phyloP scores from a whole-genome alignment of 2,329 filamentous ascomycete genomes.

The Ceratocystis ficicola region DNA sequence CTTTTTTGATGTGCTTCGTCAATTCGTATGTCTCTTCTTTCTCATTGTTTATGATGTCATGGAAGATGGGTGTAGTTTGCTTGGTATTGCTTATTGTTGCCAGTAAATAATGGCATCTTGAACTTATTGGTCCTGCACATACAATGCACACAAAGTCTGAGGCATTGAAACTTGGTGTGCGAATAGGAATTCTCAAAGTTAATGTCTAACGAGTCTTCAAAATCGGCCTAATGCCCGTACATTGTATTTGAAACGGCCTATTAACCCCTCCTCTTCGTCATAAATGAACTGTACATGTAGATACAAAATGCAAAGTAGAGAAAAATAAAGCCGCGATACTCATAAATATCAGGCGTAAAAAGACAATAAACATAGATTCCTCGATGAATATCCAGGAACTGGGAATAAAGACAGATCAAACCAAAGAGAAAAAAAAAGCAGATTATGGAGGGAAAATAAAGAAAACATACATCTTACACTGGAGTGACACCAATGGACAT shows the following conservation, averaged over 20 bases:
- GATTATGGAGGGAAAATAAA: background rate
- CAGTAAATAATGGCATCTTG: no score
- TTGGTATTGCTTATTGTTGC: no score
- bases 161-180: no score
- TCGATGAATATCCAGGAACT: background rate
- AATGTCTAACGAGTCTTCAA: background rate
- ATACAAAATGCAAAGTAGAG: background rate
- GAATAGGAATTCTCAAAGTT: background rate
- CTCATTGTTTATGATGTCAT: no score
- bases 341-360: background rate
- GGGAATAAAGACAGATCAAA: background rate
- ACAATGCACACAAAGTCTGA: no score
- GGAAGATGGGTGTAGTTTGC: no score
- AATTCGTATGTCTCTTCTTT: no score
- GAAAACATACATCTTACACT: slow-evolving; percentile 1
- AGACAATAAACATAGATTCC: background rate
- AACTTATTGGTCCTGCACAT: no score
- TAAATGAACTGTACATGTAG: background rate
- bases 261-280: background rate
- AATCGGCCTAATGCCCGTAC: background rate
- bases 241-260: background rate
- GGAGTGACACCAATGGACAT: background rate
- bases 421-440: background rate
- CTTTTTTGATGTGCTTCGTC: no score
- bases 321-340: background rate